A percentile compares a stretch with the other conserved stretches of the same genome.
These are phyloP conservation scores for Phaeosphaeria sp. DNA, from an alignment of 2,329 filamentous ascomycete species.

Conservation along the genomic window DNA sequence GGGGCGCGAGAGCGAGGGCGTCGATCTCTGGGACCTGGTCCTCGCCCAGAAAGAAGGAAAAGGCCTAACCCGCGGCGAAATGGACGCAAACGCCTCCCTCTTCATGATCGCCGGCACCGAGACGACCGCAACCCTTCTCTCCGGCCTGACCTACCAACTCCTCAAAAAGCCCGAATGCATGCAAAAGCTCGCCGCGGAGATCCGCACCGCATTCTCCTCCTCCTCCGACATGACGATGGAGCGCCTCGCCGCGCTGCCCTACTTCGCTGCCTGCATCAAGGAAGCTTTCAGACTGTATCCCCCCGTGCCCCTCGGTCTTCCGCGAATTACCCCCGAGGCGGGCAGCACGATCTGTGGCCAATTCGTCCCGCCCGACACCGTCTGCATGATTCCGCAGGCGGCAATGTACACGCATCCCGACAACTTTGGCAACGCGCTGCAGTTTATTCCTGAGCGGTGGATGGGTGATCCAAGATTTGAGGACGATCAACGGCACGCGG, in stretches of 20 bases:
- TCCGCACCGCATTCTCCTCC: conserved; percentile 32
- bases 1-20: conserved; percentile 26
- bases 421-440: conserved; percentile 46
- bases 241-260: conserved; percentile 38
- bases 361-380: conserved; percentile 40
- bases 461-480: conserved; percentile 31
- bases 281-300: conserved; percentile 54
- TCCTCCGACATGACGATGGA: conserved; percentile 46
- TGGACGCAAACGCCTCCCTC: conserved; percentile 46
- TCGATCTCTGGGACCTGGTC: conserved; percentile 52
- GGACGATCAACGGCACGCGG: conserved; percentile 39
- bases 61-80: conserved; percentile 40
- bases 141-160: conserved; percentile 47
- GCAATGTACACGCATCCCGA: conserved; percentile 22
- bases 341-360: conserved; percentile 48
- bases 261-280: conserved; percentile 50
- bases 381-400: conserved; percentile 23
- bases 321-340: conserved; percentile 42
- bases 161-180: conserved; percentile 36
- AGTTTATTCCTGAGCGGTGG: conserved; percentile 54
- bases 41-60: conserved; percentile 41
- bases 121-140: conserved; percentile 53
- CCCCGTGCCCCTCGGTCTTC: conserved; percentile 46
- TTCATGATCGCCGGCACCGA: conserved; percentile 56
- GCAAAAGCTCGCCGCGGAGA: conserved; percentile 36